These are phyloP conservation scores for Helicostylum pulchrum DNA, from an alignment of 192 early-diverging fungal genomes.

Conservation along the genomic window DNA sequence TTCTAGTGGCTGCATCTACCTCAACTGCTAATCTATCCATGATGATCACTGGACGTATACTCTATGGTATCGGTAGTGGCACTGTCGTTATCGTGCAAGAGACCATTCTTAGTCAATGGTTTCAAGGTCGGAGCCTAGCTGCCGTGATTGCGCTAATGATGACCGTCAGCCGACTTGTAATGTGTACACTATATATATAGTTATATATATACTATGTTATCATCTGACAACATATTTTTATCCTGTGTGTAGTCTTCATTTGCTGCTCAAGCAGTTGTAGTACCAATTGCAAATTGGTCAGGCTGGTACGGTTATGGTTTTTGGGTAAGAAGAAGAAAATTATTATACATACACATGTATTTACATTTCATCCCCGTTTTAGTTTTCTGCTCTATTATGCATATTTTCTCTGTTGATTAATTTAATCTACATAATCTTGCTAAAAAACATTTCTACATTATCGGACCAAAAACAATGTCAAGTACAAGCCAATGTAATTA, in stretches of 20 bases:
- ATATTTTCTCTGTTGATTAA: constrained; percentile 66
- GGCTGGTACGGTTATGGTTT: constrained; percentile 47
- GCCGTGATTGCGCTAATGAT: constrained; percentile 67
- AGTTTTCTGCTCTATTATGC: constrained; percentile 66
- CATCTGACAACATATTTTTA: not conserved
- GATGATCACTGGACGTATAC: constrained; percentile 55
- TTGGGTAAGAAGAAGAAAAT: constrained; percentile 15
- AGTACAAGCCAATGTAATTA: constrained; percentile 32
- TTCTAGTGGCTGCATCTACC: constrained; percentile 49
- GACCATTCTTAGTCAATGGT: constrained; percentile 76
- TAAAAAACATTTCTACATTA: constrained; percentile 39
- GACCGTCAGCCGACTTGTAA: constrained; percentile 64
- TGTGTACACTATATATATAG: not conserved
- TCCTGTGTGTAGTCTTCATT: constrained; percentile 52
- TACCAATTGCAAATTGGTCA: constrained; percentile 52
- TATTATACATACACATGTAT: not conserved
- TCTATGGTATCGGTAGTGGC: constrained; percentile 67
- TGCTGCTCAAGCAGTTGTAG: constrained; percentile 61
- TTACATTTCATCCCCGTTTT: constrained; percentile 42
- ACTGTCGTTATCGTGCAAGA: constrained; percentile 75
- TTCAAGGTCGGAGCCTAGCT: constrained; percentile 63
- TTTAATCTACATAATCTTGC: constrained; percentile 58
- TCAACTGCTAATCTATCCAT: constrained; percentile 39
- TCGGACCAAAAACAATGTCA: not conserved
- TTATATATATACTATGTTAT: too few species aligned